Evolutionary conservation across 78 protist genomes (phyloP), one percentile per base, ranked within the genome.

Genomic region (Dictyostelium citrinum): DNA sequence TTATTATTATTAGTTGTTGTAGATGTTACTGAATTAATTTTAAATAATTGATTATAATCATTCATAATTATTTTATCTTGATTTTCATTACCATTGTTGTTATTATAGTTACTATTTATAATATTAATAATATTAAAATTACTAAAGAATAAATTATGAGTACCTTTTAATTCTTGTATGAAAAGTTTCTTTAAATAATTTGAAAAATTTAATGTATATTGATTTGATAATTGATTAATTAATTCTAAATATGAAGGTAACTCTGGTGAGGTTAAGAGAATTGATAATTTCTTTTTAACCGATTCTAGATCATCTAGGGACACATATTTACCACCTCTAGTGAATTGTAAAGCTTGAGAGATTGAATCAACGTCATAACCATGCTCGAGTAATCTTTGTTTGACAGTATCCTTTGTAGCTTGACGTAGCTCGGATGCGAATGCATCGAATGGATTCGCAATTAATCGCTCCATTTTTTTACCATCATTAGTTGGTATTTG

Each of bases 361-460:
- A 76, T 29, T 17, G 67, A 29, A 31, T 55, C 78, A 1, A 61
- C 77, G 31, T 86, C 46, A 61, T 31, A 77, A 24, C 92, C 92
- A 14, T 27, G 84, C 17, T 74, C 51, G n/a, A n/a, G 3, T n/a
- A 86, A 43, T 24, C 49, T 11, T 24, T 22, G 22, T 22, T 61
- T 51, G 1, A 76, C 67, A 2, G 83, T 61, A 11, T 86, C 92
- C 35, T 76, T 86, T n/a, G 79, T 67, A 1, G 85, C 85, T 3
- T 37, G 33, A 24, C 82, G 67, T 20, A 88, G 12, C 60, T 88
- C 93, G 0, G 81, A 77, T 5, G 46, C 17, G 27, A 88, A 88
- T 20, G 93, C 93, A 14, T 88, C 93, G 45, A 88, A 78, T 78
- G 93, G 93, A 49, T 88, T 88, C 43, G 93, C 71, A 12, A 88